A percentile compares a stretch with the other conserved stretches of the same genome.
Evolutionary conservation across 306 rosid genomes (phyloP).

Genomic region (Fragaria ananassa): DNA sequence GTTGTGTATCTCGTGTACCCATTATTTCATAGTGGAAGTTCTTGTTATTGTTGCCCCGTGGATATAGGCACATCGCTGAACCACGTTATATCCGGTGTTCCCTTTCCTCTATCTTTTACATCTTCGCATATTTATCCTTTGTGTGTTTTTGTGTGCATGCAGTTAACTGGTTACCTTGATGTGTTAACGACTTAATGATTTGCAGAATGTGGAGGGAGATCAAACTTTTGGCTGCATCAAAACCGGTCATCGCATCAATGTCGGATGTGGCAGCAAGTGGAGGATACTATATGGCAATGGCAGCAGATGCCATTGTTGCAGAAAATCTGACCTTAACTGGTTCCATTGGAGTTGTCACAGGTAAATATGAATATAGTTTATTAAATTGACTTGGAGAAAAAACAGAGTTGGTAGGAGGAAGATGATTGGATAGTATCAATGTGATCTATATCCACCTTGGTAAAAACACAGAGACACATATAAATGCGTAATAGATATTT

Average conservation of each 20-base stretch:
- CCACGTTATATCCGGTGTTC: too few relatives aligned
- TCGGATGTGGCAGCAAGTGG: constrained; percentile 98
- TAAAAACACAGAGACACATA: background rate
- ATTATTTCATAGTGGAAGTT: too few relatives aligned
- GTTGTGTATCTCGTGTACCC: too few relatives aligned
- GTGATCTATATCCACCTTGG: background rate
- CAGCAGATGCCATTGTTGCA: constrained; percentile 86
- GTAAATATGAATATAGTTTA: constrained; percentile 37
- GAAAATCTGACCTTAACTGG: constrained; percentile 91
- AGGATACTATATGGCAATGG: constrained; percentile 99
- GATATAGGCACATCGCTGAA: too few relatives aligned
- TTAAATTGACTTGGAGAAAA: background rate
- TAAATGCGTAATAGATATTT: background rate
- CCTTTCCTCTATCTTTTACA: too few relatives aligned
- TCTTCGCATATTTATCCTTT: too few relatives aligned
- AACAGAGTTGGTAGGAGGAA: background rate
- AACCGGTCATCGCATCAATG: constrained; percentile 96
- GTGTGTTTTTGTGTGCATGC: background rate
- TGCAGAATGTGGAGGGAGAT: constrained; percentile 99
- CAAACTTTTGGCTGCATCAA: constrained; percentile 84
- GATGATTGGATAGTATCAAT: background rate
- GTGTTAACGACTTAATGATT: constrained; percentile 28
- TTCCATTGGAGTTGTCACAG: constrained; percentile 93
- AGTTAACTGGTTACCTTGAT: constrained; percentile 15
- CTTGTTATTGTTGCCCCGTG: too few relatives aligned